Conservation (phyloP, 2,329 filamentous ascomycete species). For the Diaporthe sp. region DNA sequence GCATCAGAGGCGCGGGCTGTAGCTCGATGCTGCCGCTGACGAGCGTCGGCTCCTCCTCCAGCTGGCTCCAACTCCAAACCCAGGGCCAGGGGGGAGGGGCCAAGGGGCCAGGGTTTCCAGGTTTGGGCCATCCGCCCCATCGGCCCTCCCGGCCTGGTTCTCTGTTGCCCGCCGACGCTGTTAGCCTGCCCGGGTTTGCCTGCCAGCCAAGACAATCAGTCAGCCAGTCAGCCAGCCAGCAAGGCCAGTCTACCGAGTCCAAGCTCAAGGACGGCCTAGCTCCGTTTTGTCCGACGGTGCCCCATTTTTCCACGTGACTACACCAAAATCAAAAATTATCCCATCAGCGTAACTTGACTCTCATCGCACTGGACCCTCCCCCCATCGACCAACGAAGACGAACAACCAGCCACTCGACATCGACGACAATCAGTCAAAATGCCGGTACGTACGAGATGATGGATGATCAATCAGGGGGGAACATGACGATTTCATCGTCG, state of each 20-base stretch:
- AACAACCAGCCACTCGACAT: slow-evolving; percentile 45
- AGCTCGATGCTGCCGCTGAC: slow-evolving; percentile 21
- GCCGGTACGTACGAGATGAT: slow-evolving; percentile 51
- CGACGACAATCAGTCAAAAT: slow-evolving; percentile 55
- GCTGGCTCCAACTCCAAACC: slow-evolving; percentile 28
- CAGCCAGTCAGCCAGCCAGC: not conserved
- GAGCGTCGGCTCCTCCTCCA: slow-evolving; percentile 30
- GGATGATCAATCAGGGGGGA: not conserved
- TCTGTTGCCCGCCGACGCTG: not conserved
- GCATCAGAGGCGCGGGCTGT: slow-evolving; percentile 38
- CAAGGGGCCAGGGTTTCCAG: slow-evolving; percentile 23
- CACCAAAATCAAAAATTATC: slow-evolving; percentile 30
- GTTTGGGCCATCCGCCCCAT: slow-evolving; percentile 32
- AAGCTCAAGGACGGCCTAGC: not conserved
- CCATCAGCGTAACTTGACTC: slow-evolving; percentile 4
- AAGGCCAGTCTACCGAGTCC: not conserved
- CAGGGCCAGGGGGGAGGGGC: slow-evolving; percentile 20
- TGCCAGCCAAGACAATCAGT: not conserved
- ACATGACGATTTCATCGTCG: not conserved
- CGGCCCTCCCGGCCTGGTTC: not conserved
- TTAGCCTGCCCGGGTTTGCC: not conserved
- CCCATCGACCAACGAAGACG: slow-evolving; percentile 45
- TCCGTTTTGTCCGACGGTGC: not conserved
- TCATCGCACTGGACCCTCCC: slow-evolving; percentile 34
- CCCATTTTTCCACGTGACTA: slow-evolving; percentile 26